phyloP scores from a whole-genome alignment of 2,329 filamentous ascomycete species.

The Achaetomium macrosporum region DNA sequence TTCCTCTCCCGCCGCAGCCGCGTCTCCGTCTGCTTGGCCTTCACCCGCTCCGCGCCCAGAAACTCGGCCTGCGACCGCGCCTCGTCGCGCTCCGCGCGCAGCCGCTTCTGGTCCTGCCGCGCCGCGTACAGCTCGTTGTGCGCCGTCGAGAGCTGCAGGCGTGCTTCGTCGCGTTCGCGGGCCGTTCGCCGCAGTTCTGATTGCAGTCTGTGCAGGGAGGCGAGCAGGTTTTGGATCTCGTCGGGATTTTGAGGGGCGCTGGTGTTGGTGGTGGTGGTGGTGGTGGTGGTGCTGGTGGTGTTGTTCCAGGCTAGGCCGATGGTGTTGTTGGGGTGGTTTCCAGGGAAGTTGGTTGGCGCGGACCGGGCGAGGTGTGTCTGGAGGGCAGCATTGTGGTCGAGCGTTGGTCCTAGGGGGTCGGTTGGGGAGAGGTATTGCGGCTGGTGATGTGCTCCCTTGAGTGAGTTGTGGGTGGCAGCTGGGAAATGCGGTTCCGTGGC shows the following conservation, averaged over 20 bases:
- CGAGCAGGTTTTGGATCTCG: background rate
- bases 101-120: constrained; percentile 18
- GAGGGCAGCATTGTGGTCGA: constrained; percentile 5
- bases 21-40: constrained; percentile 10
- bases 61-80: constrained; percentile 16
- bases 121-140: constrained; percentile 24
- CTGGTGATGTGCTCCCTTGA: background rate
- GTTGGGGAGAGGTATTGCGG: constrained; percentile 5
- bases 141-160: constrained; percentile 16
- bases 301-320: constrained; percentile 8
- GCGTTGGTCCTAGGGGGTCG: background rate
- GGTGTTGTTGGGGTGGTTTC: background rate
- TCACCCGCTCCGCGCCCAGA: constrained; percentile 11
- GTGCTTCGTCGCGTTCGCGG: constrained; percentile 19
- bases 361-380: constrained; percentile 1
- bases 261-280: background rate
- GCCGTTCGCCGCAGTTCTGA: constrained; percentile 6
- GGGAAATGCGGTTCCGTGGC: constrained; percentile 14
- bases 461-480: background rate
- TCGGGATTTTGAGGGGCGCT: background rate
- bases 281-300: background rate
- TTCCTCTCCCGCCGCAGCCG: constrained; percentile 22
- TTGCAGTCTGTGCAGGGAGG: background rate
- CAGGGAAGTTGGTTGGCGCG: constrained; percentile 2
- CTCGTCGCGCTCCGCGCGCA: constrained; percentile 23